Evolutionary conservation across 2,329 filamentous ascomycete genomes (phyloP), one percentile per base, ranked within the genome.

Genomic region (Aphanocladium album): DNA sequence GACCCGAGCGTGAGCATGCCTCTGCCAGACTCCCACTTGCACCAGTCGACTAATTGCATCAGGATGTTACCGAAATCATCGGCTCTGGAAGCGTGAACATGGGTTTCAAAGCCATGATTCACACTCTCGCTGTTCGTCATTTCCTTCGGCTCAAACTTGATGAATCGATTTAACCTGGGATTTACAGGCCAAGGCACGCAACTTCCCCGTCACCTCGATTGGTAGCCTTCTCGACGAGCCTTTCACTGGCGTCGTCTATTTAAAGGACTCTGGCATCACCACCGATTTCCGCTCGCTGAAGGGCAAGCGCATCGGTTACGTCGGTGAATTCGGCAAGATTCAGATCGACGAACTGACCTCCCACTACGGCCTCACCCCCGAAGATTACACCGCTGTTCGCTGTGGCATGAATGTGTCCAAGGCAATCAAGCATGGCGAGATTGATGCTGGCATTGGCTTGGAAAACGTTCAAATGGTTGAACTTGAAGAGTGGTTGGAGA

Each of bases 391-490:
- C 1, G 88, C 89, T 39, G 81, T 92, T 8, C 87, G 89, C 61
- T 91, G 89, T 71, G 89, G 89, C 64, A 92, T 91, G 89, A 91
- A 92, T 72, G 87, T 92, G 53, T 86, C 85, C 72, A 88, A 88
- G 72, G 88, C 88, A 67, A 90, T 91, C 74, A 89, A 89, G 72
- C 79, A 82, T 62, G 88, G 88, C 66, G 80, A 81, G 43, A 90
- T 91, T 66, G 87, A 91, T 70, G 89, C 89, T 19, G 89, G 89
- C 39, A 82, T 90, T 68, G 89, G 89, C 19, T 83, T 92, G 5
- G 89, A 91, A 74, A 92, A 92, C 69, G 89, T 91, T 7, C 89
- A 92, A 74, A 91, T 91, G 89, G 89, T 91, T 47, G 89, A 91
- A 74, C 80, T 92, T 1, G 88, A 89, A 72, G 88, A 90, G 70